Conservation (phyloP, 441 rosid species). For the Populus hybrid region DNA sequence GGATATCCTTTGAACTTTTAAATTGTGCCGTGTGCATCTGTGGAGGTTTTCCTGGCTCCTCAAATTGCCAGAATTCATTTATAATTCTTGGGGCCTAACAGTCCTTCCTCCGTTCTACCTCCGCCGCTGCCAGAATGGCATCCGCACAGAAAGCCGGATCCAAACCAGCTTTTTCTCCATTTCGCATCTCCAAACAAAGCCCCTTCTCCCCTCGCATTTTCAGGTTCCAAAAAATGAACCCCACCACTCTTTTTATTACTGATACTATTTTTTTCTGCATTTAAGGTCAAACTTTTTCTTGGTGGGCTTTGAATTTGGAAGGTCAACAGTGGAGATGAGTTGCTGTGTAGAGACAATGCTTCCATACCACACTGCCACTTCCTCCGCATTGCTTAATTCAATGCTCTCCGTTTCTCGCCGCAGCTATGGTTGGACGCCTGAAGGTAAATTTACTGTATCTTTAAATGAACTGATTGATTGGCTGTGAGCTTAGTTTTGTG, state of each 20-base stretch:
- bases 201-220: slow-evolving; percentile 52
- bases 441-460: slow-evolving; percentile 41
- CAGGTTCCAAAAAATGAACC: slow-evolving; percentile 46
- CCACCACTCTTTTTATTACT: background rate
- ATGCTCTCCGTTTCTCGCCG: slow-evolving; percentile 64
- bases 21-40: too few species aligned
- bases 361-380: slow-evolving; percentile 87
- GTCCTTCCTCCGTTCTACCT: slow-evolving; percentile 55
- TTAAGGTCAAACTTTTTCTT: background rate
- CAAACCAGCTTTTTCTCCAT: slow-evolving; percentile 35
- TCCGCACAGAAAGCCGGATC: slow-evolving; percentile 35
- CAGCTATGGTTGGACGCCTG: slow-evolving; percentile 60
- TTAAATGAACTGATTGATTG: background rate
- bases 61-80: too few species aligned
- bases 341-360: slow-evolving; percentile 68
- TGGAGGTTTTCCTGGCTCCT: too few species aligned
- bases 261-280: background rate
- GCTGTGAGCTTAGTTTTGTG: background rate
- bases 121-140: slow-evolving; percentile 30
- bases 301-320: slow-evolving; percentile 11
- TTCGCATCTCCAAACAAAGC: slow-evolving; percentile 46
- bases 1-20: too few species aligned
- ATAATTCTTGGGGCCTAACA: too few species aligned
- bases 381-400: slow-evolving; percentile 85
- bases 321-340: slow-evolving; percentile 80